Evolutionary conservation across 2,329 filamentous ascomycete genomes (phyloP), one percentile per base, ranked within the genome.

Genomic region (Sarocladium oryzae): DNA sequence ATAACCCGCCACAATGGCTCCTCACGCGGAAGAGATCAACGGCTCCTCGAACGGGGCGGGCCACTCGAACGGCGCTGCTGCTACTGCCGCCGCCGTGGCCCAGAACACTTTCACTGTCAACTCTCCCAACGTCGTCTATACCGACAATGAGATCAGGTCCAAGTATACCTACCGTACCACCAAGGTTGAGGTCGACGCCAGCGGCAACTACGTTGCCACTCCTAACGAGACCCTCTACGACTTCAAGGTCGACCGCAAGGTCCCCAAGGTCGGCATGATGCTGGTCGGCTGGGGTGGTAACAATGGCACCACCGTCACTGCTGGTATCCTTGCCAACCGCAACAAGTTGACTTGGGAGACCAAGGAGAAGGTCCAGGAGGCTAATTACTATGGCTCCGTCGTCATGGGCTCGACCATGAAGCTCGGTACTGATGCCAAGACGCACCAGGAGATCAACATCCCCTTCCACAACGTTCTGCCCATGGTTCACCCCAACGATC

Each of bases 301-400:
- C 82, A 99, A 99, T 68, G 93, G 93, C 58, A 89, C 89, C 58
- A 99, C 93, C 53, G 89, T 99, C 56, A 97, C 93, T 54, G 93
- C 93, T 56, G 93, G 92, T 69, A 95, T 99, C 71, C 81, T 99
- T 67, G 93, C 92, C 72, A 99, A 99, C 74, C 88, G 89, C 66
- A 88, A 85, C 61, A 79, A 82, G 53, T 81, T 97, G 53, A 76
- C 78, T 55, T 99, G 93, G 93, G 89, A 96, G 57, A 97, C 93
- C 62, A 91, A 92, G 64, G 89, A 96, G 71, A 91, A 91, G 50
- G 74, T 81, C 59, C 89, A 84, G 57, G 76, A 81, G 57, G 86
- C 93, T 71, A 99, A 99, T 75, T 99, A 97, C 82, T 99, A 96
- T 69, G 93, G 93, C 63, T 99, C 93, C 52, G 83, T 97, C 61